These are phyloP conservation scores for Begonia peltatifolia DNA, from an alignment of 306 rosid genomes.

Conservation along the genomic window DNA sequence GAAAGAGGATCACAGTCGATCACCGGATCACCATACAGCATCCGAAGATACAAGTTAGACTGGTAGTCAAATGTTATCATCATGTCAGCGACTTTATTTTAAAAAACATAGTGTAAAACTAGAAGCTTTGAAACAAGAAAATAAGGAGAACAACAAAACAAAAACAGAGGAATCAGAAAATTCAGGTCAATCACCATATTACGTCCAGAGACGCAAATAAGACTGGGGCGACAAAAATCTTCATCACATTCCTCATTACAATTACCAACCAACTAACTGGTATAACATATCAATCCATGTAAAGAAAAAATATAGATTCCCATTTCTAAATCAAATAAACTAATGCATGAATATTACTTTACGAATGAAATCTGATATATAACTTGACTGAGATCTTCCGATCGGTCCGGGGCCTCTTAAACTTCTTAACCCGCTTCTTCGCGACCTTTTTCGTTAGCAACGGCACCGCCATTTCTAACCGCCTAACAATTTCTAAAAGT, in stretches of 20 bases:
- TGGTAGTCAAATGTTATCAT: slow-evolving; percentile 27
- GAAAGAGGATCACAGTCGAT: slow-evolving; percentile 17
- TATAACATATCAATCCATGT: background rate
- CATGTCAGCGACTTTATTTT: slow-evolving; percentile 3
- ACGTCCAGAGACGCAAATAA: slow-evolving; percentile 42
- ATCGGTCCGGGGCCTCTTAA: slow-evolving; percentile 71
- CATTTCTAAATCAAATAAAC: background rate
- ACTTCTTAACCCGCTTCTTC: slow-evolving; percentile 73
- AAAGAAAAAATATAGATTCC: background rate
- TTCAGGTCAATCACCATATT: slow-evolving; percentile 54
- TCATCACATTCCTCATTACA: slow-evolving; percentile 25
- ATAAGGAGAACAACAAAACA: too few species aligned
- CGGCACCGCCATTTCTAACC: slow-evolving; percentile 58
- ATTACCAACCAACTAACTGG: background rate
- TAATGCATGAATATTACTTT: background rate
- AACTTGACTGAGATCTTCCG: slow-evolving; percentile 77
- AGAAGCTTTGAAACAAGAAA: background rate
- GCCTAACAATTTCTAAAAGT: background rate
- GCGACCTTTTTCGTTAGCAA: slow-evolving; percentile 49
- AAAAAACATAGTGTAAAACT: background rate
- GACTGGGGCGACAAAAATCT: slow-evolving; percentile 76
- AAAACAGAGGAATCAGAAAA: slow-evolving; percentile 34
- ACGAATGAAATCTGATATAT: background rate
- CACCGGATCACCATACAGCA: slow-evolving; percentile 16
- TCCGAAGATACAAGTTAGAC: slow-evolving; percentile 21